Evolutionary conservation across 2,329 filamentous ascomycete genomes (phyloP), one percentile per base, ranked within the genome.

Genomic region (Neofusicoccum sp.): DNA sequence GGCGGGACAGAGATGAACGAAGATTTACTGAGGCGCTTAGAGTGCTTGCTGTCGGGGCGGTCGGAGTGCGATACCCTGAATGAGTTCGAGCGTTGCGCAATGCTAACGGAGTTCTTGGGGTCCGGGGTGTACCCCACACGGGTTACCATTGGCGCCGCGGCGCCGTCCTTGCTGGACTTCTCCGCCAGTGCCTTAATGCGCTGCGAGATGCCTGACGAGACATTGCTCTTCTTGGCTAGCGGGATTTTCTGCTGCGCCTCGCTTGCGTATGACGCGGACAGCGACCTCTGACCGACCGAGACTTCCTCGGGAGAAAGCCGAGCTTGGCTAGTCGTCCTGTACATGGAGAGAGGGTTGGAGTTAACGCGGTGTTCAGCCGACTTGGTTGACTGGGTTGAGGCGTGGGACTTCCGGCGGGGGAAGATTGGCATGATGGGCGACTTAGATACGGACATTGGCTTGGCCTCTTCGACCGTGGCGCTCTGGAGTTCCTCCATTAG

Each of bases 181-280:
- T 91, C 93, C 71, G 96, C 90, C 58, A 99, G 80, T 6, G 93
- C 92, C 75, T 96, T 96, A 73, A 98, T 98, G 43, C 95, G 88
- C 73, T 93, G 91, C 3, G 93, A 96, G 63, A 99, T 97, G 66
- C 91, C 92, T 7, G 90, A 92, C 6, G 91, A 93, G 26, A 98
- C 84, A 68, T 90, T 95, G 65, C 88, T 82, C 72, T 93, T 96
- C 72, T 90, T 91, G 3, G 84, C 79, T 12, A 83, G 48, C 14
- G 65, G 63, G 16, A 67, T 66, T 24, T 74, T 71, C 3, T 65
- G 62, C 43, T 61, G 40, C 36, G 59, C 34, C 58, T 48, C 38
- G 26, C 31, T 31, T 64, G 65, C 41, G 36, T 28, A 24, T 68
- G 64, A 71, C 70, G 59, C 74, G 31, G 69, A 68, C 6, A 61